A percentile compares a stretch with the other conserved stretches of the same genome.
phyloP scores from a whole-genome alignment of 257 asterid genomes.

The Leonotis leonurus region DNA sequence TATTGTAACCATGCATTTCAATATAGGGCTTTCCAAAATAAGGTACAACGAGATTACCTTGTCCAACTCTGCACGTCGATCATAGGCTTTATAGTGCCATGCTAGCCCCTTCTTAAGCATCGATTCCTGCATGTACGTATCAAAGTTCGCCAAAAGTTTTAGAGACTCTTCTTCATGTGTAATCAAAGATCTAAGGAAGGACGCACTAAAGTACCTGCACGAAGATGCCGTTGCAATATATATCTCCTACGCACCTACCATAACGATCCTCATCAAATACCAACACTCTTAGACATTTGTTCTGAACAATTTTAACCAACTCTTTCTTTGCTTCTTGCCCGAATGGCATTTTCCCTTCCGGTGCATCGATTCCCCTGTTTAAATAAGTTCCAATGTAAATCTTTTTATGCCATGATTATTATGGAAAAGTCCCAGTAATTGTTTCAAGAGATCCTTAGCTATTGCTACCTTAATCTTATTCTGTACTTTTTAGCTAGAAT shows the following conservation, averaged over 20 bases:
- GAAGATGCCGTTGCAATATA: constrained; percentile 79
- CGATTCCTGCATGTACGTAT: constrained; percentile 37
- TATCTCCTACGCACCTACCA: constrained; percentile 75
- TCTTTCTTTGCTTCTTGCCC: constrained; percentile 81
- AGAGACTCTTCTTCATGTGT: too few relatives aligned
- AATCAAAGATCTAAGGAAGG: too few relatives aligned
- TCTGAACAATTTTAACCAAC: constrained; percentile 50
- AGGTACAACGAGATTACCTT: constrained; percentile 34
- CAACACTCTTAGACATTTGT: constrained; percentile 52
- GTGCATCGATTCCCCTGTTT: constrained; percentile 91
- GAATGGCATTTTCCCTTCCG: constrained; percentile 83
- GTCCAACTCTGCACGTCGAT: constrained; percentile 62
- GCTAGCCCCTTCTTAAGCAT: constrained; percentile 95
- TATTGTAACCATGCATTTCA: neutral
- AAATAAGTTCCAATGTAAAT: neutral
- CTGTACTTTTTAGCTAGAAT: constrained; percentile 80
- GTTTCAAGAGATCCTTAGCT: neutral
- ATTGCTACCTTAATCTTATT: constrained; percentile 68
- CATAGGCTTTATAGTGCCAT: constrained; percentile 88
- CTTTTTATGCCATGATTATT: neutral
- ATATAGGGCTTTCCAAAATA: neutral
- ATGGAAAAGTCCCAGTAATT: too few relatives aligned
- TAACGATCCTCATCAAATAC: constrained; percentile 80
- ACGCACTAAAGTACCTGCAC: too few relatives aligned
- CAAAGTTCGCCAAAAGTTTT: neutral